Evolutionary conservation across 1,284 basidiomycete species (phyloP).

Genomic region (Agroathelia rolfsii): DNA sequence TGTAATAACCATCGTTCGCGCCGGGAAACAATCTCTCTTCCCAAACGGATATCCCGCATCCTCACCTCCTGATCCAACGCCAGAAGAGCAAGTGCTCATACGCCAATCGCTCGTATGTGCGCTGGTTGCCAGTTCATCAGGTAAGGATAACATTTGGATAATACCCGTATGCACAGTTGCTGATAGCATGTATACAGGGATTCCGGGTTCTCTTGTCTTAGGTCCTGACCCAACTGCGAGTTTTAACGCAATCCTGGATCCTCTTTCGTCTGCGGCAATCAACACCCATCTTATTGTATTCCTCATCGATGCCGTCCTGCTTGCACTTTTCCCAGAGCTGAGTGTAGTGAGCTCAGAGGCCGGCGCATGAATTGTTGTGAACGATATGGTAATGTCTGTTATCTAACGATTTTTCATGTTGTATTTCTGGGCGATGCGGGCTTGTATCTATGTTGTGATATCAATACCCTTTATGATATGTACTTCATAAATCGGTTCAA

Average conservation of each 20-base stretch:
- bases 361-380: too few species aligned
- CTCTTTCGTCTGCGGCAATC: constrained; percentile 45
- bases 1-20: constrained; percentile 32
- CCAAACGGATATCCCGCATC: constrained; percentile 73
- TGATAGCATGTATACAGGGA: constrained; percentile 5
- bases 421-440: too few species aligned
- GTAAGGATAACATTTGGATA: neutral
- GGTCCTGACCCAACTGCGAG: constrained; percentile 36
- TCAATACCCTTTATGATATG: too few species aligned
- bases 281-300: constrained; percentile 61
- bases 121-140: constrained; percentile 24
- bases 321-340: constrained; percentile 61
- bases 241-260: constrained; percentile 42
- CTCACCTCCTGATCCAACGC: constrained; percentile 53
- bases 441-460: too few species aligned
- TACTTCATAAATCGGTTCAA: too few species aligned
- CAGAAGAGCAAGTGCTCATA: constrained; percentile 56
- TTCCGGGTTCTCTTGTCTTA: constrained; percentile 25
- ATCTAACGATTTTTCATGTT: too few species aligned
- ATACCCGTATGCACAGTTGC: neutral
- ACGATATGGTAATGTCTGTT: too few species aligned
- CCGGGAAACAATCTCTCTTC: constrained; percentile 58
- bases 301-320: constrained; percentile 51
- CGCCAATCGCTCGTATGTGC: constrained; percentile 36
- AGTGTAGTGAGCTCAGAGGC: too few species aligned